phyloP scores from a whole-genome alignment of 2,329 filamentous ascomycete species.

The Botrytis cinerea region DNA sequence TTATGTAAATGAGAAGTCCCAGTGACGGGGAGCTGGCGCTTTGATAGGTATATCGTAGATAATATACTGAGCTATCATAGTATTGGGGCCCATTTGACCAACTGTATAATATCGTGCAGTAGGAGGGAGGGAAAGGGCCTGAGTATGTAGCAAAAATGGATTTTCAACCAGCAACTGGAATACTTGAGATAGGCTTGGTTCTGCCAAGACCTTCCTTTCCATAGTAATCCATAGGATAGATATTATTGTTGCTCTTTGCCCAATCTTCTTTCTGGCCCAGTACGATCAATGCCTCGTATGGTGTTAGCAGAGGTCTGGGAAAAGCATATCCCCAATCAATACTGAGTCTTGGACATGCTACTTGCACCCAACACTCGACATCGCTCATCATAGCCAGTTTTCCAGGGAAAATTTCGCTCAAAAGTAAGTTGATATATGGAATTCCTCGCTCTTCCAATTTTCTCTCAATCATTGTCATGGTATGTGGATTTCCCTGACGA shows the following conservation, averaged over 20 bases:
- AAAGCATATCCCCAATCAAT: conserved; percentile 99
- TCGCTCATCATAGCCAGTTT: conserved; percentile 93
- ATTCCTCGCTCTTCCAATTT: conserved; percentile 71
- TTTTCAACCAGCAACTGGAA: conserved; percentile 32
- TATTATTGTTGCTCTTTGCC: conserved; percentile 59
- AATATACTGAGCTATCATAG: background rate
- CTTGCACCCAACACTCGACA: conserved; percentile 97
- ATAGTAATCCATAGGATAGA: conserved; percentile 99
- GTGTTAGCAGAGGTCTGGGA: conserved; percentile 80
- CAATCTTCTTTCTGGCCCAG: conserved; percentile 76
- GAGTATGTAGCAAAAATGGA: background rate
- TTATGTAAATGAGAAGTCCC: no score
- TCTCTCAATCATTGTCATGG: conserved; percentile 81
- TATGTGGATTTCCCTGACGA: conserved; percentile 93
- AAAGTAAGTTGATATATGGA: conserved; percentile 78
- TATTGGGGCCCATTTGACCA: background rate
- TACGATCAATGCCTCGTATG: conserved; percentile 93
- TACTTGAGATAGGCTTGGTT: conserved; percentile 52
- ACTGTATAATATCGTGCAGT: background rate
- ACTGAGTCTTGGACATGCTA: conserved; percentile 92
- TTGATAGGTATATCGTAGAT: background rate
- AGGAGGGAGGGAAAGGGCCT: no score
- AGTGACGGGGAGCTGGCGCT: background rate
- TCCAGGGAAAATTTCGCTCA: conserved; percentile 95
- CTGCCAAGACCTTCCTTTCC: conserved; percentile 86